These are phyloP conservation scores for Pythium myriotylum DNA, from an alignment of 352 stramenopile species.

Conservation along the genomic window DNA sequence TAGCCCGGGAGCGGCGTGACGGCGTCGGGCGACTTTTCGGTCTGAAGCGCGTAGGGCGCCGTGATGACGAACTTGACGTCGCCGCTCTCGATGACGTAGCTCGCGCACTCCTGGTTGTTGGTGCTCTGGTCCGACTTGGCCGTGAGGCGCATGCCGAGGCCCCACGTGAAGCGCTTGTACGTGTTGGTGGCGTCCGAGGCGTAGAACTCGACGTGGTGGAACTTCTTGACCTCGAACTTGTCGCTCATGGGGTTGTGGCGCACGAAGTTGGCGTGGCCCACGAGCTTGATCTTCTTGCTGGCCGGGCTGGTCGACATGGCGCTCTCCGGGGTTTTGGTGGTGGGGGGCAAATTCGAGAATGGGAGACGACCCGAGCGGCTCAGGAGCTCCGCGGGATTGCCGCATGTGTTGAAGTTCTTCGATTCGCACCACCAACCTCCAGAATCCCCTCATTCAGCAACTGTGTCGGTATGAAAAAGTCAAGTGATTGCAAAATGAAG, in stretches of 20 bases:
- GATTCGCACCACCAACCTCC: conserved; percentile 10
- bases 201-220: conserved; percentile 90
- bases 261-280: conserved; percentile 78
- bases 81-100: conserved; percentile 83
- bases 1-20: conserved; percentile 67
- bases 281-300: conserved; percentile 62
- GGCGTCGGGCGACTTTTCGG: conserved; percentile 53
- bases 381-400: not conserved
- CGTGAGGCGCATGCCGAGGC: conserved; percentile 80
- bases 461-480: not conserved
- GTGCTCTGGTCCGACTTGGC: conserved; percentile 88
- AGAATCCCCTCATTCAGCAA: conserved; percentile 17
- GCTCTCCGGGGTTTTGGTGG: not conserved
- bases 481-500: conserved; percentile 6
- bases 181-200: conserved; percentile 77
- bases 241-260: conserved; percentile 78
- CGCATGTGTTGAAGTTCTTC: conserved; percentile 21
- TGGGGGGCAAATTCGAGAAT: conserved; percentile 31
- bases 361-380: not conserved
- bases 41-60: conserved; percentile 81
- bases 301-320: conserved; percentile 17
- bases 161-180: conserved; percentile 80
- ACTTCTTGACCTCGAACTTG: conserved; percentile 75
- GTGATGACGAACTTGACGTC: conserved; percentile 89
- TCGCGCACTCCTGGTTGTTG: conserved; percentile 84